Percentiles rank a stretch among this genome's conserved stretches.
Conservation (phyloP, 768 basidiomycete genomes). For the Rhizopogon vulgaris region DNA sequence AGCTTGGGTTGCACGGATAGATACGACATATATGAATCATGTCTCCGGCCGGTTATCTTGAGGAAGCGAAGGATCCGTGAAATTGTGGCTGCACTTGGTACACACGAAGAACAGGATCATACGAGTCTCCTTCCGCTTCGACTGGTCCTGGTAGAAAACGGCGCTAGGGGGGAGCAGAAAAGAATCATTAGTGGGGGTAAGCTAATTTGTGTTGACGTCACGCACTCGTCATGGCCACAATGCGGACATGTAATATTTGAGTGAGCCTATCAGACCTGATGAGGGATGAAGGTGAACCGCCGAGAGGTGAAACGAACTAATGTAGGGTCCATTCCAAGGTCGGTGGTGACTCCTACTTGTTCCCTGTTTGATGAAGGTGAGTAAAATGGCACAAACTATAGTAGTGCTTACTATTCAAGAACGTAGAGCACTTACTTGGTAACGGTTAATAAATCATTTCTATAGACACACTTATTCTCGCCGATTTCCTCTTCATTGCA, state of each 20-base stretch:
- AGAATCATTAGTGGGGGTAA: background rate
- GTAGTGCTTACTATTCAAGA: background rate
- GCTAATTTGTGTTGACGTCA: conserved; percentile 5
- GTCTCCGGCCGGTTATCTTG: conserved; percentile 34
- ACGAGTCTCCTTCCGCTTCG: conserved; percentile 90
- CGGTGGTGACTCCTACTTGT: conserved; percentile 86
- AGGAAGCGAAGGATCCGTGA: conserved; percentile 61
- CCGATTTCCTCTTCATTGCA: conserved; percentile 82
- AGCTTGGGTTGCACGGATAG: background rate
- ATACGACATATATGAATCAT: conserved; percentile 6
- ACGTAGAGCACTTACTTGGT: conserved; percentile 62
- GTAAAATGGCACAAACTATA: conserved; percentile 1
- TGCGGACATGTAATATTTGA: conserved; percentile 77
- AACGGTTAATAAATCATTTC: conserved; percentile 88
- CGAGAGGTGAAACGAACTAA: conserved; percentile 42
- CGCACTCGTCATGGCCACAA: conserved; percentile 81
- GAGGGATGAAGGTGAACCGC: background rate
- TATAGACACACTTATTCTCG: conserved; percentile 86
- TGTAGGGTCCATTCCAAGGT: conserved; percentile 85
- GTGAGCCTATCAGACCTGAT: conserved; percentile 50
- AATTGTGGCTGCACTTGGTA: conserved; percentile 72
- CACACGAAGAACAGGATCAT: conserved; percentile 95
- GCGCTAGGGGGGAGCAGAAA: conserved; percentile 45
- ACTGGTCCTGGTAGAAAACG: conserved; percentile 95
- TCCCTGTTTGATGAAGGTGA: conserved; percentile 48